Evolutionary conservation across 2,329 filamentous ascomycete genomes (phyloP).

Genomic region (Aquanectria penicillioides): DNA sequence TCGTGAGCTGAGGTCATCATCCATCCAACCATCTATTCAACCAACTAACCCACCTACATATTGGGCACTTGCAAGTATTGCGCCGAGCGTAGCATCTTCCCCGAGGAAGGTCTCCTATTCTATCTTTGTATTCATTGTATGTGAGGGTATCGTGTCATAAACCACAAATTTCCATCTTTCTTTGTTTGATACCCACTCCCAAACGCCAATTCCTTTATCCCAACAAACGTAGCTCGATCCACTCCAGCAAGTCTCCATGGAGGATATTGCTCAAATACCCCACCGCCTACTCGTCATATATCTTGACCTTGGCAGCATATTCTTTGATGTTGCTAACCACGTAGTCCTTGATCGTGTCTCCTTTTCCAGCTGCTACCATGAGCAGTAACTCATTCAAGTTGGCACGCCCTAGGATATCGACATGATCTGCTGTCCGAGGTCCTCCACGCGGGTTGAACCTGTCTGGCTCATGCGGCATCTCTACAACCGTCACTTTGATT

Average conservation of each 20-base stretch:
- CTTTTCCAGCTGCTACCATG: conserved; percentile 84
- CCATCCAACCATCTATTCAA: conserved; percentile 6
- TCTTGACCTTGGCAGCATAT: conserved; percentile 85
- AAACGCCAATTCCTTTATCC: conserved; percentile 37
- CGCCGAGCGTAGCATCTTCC: background rate
- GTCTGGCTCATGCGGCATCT: conserved; percentile 98
- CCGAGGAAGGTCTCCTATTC: conserved; percentile 18
- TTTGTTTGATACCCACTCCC: conserved; percentile 26
- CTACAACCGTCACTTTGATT: conserved; percentile 82
- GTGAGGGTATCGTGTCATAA: conserved; percentile 33
- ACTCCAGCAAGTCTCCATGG: conserved; percentile 7
- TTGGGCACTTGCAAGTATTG: background rate
- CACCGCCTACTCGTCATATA: conserved; percentile 71
- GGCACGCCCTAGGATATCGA: conserved; percentile 91
- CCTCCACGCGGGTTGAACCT: conserved; percentile 84
- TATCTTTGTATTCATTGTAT: conserved; percentile 23
- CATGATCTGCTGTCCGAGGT: conserved; percentile 84
- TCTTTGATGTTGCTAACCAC: conserved; percentile 83
- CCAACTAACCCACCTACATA: background rate
- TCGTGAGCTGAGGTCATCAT: conserved; percentile 4
- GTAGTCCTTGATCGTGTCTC: conserved; percentile 79
- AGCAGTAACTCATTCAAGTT: conserved; percentile 92
- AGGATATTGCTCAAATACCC: conserved; percentile 30
- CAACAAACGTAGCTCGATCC: conserved; percentile 17
- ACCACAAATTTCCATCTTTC: conserved; percentile 27